Conservation (phyloP, 148 eudicot genomes). For the Rhododendron ovatum region DNA sequence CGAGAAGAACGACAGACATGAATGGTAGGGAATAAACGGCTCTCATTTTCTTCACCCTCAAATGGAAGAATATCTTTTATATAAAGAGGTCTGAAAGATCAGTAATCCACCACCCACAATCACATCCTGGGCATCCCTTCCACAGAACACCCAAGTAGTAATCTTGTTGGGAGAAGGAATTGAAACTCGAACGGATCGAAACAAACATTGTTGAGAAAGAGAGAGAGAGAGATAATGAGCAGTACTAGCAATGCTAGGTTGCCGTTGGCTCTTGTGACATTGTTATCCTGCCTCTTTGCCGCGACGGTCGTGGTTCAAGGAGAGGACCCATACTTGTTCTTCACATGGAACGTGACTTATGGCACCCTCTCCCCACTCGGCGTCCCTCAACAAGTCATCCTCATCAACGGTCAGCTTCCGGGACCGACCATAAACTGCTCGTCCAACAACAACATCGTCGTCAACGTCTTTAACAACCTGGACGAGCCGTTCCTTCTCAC, state of each 20-base stretch:
- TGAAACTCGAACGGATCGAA: background rate
- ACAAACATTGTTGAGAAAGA: background rate
- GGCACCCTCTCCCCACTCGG: conserved; percentile 60
- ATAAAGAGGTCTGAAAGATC: background rate
- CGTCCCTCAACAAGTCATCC: conserved; percentile 54
- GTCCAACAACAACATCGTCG: conserved; percentile 53
- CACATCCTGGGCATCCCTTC: background rate
- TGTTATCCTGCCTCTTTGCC: conserved; percentile 28
- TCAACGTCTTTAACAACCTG: conserved; percentile 61
- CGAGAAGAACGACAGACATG: background rate
- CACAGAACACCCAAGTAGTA: background rate
- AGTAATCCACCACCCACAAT: background rate
- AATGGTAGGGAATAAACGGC: background rate
- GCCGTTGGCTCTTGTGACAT: conserved; percentile 6
- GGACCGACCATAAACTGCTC: conserved; percentile 59
- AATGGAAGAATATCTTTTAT: background rate
- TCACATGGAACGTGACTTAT: conserved; percentile 49
- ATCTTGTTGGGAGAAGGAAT: background rate
- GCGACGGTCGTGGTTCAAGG: conserved; percentile 37
- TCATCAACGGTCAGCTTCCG: conserved; percentile 54
- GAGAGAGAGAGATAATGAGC: background rate
- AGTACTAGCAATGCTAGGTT: background rate
- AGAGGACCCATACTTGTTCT: conserved; percentile 58
- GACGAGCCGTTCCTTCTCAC: conserved; percentile 65
- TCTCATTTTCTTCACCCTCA: background rate